Percentiles rank a stretch among this genome's conserved stretches.
These are phyloP conservation scores for Solanum bulbocastanum DNA, from an alignment of 257 asterid species.

Conservation along the genomic window DNA sequence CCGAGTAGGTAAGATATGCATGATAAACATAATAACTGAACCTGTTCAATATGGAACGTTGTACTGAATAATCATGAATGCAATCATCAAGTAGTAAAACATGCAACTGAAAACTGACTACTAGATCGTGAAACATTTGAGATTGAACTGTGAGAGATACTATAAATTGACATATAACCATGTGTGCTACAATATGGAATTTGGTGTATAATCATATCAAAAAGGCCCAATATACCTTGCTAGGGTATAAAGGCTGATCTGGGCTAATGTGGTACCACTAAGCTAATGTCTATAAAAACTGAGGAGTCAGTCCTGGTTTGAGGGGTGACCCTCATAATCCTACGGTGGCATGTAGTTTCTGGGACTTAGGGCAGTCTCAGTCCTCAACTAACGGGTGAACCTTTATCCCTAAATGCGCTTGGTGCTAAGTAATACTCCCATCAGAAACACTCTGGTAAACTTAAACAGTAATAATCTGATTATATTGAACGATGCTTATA, in stretches of 20 bases:
- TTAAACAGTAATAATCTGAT: not conserved
- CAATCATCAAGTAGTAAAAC: not conserved
- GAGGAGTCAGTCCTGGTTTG: not conserved
- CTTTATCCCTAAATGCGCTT: not conserved
- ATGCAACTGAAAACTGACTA: not conserved
- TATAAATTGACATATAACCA: not conserved
- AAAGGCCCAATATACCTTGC: not conserved
- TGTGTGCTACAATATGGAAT: not conserved
- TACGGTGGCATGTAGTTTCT: not conserved
- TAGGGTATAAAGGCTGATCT: not conserved
- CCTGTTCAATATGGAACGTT: not conserved
- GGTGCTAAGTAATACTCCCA: not conserved
- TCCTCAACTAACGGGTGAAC: not conserved
- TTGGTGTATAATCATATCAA: not conserved
- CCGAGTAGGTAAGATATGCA: not conserved
- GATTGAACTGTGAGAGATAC: not conserved
- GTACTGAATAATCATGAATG: not conserved
- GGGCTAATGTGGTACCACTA: not conserved
- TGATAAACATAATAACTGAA: not conserved
- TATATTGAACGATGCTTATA: no score
- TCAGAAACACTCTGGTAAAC: not conserved
- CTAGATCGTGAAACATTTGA: not conserved
- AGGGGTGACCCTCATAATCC: not conserved
- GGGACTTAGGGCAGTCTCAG: not conserved
- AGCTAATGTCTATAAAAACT: not conserved